Evolutionary conservation across 805 yeast species (phyloP).

Genomic region (Wickerhamiella parazyma): DNA sequence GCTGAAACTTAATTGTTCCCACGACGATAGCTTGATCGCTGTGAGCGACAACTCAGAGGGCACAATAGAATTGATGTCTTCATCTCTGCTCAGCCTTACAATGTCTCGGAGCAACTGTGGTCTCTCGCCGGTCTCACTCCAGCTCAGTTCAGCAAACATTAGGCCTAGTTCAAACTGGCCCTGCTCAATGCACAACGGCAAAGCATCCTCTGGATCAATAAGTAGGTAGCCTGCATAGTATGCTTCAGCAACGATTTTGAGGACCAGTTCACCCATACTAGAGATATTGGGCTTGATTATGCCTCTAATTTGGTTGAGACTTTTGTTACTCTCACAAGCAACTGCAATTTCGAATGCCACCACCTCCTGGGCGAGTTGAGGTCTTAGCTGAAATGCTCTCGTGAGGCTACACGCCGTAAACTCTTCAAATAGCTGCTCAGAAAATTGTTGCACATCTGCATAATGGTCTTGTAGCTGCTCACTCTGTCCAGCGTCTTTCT

Average conservation of each 20-base stretch:
- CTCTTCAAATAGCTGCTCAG: slow-evolving; percentile 1
- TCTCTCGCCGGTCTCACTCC: background rate
- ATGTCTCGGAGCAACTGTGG: background rate
- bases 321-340: background rate
- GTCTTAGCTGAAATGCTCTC: background rate
- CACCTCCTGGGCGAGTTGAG: background rate
- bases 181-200: background rate
- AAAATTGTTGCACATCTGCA: background rate
- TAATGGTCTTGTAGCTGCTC: background rate
- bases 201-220: background rate
- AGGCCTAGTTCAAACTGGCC: slow-evolving; percentile 1
- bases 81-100: background rate
- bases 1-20: slow-evolving; percentile 11
- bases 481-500: background rate
- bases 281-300: background rate
- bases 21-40: background rate
- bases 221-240: background rate
- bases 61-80: background rate
- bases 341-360: background rate
- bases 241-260: background rate
- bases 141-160: slow-evolving; percentile 4
- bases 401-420: background rate
- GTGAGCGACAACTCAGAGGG: background rate
- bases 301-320: background rate
- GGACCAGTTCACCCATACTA: background rate